Conservation (phyloP, 2,329 filamentous ascomycete species). For the Colletotrichum tropicale region DNA sequence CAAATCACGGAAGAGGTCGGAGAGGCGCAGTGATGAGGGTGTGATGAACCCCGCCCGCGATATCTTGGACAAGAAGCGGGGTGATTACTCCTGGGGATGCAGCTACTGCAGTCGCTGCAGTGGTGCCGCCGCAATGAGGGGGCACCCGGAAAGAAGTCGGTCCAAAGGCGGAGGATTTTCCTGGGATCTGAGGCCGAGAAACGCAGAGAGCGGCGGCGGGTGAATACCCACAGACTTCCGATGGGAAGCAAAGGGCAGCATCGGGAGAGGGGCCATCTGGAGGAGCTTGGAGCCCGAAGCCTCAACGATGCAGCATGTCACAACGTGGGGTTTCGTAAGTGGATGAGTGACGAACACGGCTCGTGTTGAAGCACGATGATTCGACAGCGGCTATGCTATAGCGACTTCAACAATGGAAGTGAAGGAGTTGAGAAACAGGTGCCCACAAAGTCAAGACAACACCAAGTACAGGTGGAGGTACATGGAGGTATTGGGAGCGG, state of each 20-base stretch:
- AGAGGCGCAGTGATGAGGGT: slow-evolving; percentile 8
- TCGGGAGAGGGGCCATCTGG: slow-evolving; percentile 7
- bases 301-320: slow-evolving; percentile 14
- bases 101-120: slow-evolving; percentile 15
- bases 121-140: slow-evolving; percentile 1
- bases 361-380: not conserved
- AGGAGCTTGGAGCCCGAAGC: slow-evolving; percentile 10
- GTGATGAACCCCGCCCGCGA: slow-evolving; percentile 15
- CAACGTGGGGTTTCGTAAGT: slow-evolving; percentile 18
- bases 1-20: slow-evolving; percentile 15
- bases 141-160: slow-evolving; percentile 10
- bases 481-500: not conserved
- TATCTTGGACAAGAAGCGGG: slow-evolving; percentile 20
- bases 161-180: slow-evolving; percentile 17
- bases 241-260: not conserved
- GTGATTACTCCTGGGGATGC: not conserved
- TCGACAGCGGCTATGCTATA: not conserved
- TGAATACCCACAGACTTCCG: slow-evolving; percentile 11
- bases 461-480: not conserved
- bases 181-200: slow-evolving; percentile 9
- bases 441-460: not conserved
- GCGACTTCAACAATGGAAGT: not conserved
- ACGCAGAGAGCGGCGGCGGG: not conserved
- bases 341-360: slow-evolving; percentile 12
- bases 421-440: not conserved